A percentile compares a stretch with the other conserved stretches of the same genome.
Conservation (phyloP, 1,284 basidiomycete species). For the Microbotryomycetes sp. region DNA sequence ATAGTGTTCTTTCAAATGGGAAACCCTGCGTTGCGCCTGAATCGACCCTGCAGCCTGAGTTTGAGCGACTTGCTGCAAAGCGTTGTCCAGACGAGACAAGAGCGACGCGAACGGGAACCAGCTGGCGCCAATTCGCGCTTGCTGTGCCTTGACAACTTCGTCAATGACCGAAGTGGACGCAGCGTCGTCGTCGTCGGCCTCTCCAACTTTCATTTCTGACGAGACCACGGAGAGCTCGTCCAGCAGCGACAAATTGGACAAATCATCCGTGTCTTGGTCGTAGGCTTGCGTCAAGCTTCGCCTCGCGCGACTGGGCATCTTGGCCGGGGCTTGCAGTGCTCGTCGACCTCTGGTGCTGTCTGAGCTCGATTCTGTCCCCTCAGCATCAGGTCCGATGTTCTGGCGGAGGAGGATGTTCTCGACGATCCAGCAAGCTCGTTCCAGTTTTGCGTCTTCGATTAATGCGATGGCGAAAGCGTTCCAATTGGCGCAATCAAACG, state of each 20-base stretch:
- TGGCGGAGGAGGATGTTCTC: conserved; percentile 58
- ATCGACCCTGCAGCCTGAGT: too few species aligned
- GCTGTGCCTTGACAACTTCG: not conserved
- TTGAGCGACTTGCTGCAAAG: not conserved
- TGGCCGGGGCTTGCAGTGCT: not conserved
- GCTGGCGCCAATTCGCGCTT: not conserved
- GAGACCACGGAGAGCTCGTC: not conserved
- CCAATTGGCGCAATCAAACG: conserved; percentile 87
- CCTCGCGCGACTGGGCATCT: not conserved
- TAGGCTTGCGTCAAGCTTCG: not conserved
- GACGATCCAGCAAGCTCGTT: conserved; percentile 74
- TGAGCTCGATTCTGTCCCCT: too few species aligned
- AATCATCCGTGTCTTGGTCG: not conserved
- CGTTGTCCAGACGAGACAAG: not conserved
- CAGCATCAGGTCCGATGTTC: not conserved
- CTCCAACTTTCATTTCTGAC: not conserved
- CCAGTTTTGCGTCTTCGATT: conserved; percentile 62
- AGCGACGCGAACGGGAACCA: not conserved
- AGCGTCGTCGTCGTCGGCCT: too few species aligned
- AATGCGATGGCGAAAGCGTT: conserved; percentile 73
- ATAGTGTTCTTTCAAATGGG: too few species aligned
- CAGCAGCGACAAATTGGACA: not conserved
- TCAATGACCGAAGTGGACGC: too few species aligned
- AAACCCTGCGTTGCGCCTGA: too few species aligned
- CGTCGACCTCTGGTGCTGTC: not conserved